Evolutionary conservation across 345 rosid species (phyloP).

Genomic region (Hibiscus mutabilis): DNA sequence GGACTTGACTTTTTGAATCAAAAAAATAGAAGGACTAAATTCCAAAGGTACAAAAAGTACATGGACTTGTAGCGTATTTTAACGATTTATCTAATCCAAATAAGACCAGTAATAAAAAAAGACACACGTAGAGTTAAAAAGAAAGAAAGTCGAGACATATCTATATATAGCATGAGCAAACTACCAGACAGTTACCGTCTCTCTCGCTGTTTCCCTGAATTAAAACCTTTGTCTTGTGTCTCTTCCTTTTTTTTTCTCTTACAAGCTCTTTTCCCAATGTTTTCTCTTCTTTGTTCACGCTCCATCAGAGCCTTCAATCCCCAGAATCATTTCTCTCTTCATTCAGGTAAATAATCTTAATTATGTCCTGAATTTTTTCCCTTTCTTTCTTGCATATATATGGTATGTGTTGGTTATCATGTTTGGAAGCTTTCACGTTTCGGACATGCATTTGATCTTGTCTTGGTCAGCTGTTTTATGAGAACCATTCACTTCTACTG

Average conservation of each 20-base stretch:
- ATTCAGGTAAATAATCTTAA: conserved; percentile 1
- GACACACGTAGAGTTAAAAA: background rate
- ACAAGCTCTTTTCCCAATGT: background rate
- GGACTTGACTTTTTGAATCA: too few species aligned
- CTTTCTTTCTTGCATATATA: background rate
- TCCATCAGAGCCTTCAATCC: background rate
- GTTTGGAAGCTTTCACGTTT: background rate
- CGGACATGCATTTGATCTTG: background rate
- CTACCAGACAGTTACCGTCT: conserved; percentile 2
- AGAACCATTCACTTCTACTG: background rate
- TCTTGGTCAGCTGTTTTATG: background rate
- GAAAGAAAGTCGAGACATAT: background rate
- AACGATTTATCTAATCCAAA: background rate
- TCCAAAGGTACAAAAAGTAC: too few species aligned
- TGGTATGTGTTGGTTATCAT: too few species aligned
- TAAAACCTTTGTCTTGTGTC: background rate
- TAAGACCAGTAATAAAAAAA: background rate
- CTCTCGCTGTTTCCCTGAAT: conserved; percentile 11
- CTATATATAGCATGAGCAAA: background rate
- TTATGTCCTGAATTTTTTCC: background rate
- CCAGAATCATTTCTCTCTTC: background rate
- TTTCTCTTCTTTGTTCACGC: background rate
- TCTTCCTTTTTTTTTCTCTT: background rate
- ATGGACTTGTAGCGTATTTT: too few species aligned
- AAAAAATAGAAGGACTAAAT: too few species aligned